Evolutionary conservation across 495 filamentous ascomycete species (phyloP), one percentile per base, ranked within the genome.

Genomic region (Penicillium tannophilum): DNA sequence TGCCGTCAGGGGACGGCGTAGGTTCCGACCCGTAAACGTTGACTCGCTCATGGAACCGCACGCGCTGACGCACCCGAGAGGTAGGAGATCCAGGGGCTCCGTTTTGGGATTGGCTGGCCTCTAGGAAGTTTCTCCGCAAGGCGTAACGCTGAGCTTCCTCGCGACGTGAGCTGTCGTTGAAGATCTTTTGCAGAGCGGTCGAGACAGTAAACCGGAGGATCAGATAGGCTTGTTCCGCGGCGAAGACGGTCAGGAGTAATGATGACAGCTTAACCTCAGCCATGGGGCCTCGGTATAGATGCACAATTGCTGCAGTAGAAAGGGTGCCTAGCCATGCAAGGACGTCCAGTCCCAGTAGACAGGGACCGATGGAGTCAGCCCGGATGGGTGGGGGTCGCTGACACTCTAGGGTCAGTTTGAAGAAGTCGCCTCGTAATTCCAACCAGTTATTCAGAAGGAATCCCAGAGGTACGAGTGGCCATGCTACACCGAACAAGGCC

Each of bases 401-500:
- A 79, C 90, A 92, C 69, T 92, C 88, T 24, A 90, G 74, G 41
- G 91, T 91, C 55, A 98, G 93, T 66, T 98, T 98, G 74, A 93
- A 83, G 10, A 95, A 92, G 62, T 98, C 94, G 7, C 89, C 88
- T 30, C 94, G 90, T 14, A 97, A 80, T 59, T 98, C 93, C 52
- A 98, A 71, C 93, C 93, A 98, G 77, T 97, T 93, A 74, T 96
- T 97, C 66, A 93, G 74, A 6, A 97, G 70, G 81, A 98, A 98
- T 0, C 90, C 92, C 41, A 92, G 80, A 0, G 88, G 84, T 0
- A 92, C 90, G 3, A 97, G 78, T 0, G 94, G 93, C 94, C 94
- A 98, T 51, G 96, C 83, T 0, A 94, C 89, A 6, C 89, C 91
- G 72, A 98, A 98, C 3, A 98, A 79, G 0, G 89, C 87, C 5